A percentile compares a stretch with the other conserved stretches of the same genome.
phyloP scores from a whole-genome alignment of 805 yeast species.

The Candida sphagnicola region DNA sequence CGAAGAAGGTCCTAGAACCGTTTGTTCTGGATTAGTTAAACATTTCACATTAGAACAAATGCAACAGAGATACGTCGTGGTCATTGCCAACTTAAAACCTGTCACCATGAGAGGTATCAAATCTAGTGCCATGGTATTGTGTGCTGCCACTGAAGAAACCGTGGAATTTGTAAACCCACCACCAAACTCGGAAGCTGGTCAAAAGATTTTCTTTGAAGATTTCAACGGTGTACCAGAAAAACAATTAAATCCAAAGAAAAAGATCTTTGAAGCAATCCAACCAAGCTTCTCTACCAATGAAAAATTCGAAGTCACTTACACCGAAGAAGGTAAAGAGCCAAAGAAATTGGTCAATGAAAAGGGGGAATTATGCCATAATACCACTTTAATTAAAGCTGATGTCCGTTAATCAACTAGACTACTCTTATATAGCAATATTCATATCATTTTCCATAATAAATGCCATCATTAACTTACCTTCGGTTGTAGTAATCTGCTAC shows the following conservation, averaged over 20 bases:
- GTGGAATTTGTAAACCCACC: conserved; percentile 98
- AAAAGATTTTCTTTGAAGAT: conserved; percentile 91
- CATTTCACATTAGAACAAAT: conserved; percentile 86
- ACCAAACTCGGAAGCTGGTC: conserved; percentile 89
- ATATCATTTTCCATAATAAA: not conserved
- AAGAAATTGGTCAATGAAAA: conserved; percentile 70
- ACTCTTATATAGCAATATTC: not conserved
- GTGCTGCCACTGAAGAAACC: conserved; percentile 70
- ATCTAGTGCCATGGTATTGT: conserved; percentile 94
- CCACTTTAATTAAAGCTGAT: conserved; percentile 68
- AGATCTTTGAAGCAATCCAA: conserved; percentile 93
- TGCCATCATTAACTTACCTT: not conserved
- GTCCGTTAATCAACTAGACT: conserved; percentile 32
- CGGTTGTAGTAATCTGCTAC: no score
- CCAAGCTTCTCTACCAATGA: conserved; percentile 85
- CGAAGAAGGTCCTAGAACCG: conserved; percentile 95
- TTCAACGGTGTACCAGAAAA: conserved; percentile 86
- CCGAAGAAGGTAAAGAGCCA: conserved; percentile 72
- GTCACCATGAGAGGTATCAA: conserved; percentile 97
- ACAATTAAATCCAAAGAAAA: conserved; percentile 95
- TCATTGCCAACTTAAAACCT: conserved; percentile 95
- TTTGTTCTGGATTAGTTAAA: conserved; percentile 94
- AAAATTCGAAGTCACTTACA: conserved; percentile 71
- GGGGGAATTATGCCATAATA: conserved; percentile 74
- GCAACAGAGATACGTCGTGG: conserved; percentile 90